Percentiles rank a stretch among this genome's conserved stretches.
Evolutionary conservation across 1,139 yeast species (phyloP).

Genomic region (Kodamaea plutei): DNA sequence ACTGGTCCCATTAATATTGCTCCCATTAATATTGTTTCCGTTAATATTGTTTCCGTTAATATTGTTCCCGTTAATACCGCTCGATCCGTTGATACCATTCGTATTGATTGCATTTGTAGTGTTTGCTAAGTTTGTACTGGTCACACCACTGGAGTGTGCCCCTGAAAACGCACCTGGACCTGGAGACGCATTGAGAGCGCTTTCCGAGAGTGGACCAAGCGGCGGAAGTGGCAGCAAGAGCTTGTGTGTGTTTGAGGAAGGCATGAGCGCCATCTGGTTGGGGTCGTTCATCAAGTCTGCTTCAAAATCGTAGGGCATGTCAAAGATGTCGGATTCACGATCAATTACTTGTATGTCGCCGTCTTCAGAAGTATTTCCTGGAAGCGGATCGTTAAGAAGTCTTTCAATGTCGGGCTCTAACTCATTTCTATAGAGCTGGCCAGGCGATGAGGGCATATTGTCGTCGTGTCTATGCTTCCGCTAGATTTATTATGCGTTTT

Average conservation of each 20-base stretch:
- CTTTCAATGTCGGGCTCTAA: slow-evolving; percentile 7
- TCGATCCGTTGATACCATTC: no score
- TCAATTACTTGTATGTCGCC: slow-evolving; percentile 36
- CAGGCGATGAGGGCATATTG: slow-evolving; percentile 5
- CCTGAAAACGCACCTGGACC: neutral
- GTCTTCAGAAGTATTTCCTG: slow-evolving; percentile 13
- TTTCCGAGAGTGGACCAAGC: slow-evolving; percentile 33
- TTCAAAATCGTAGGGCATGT: slow-evolving; percentile 6
- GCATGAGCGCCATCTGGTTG: slow-evolving; percentile 13
- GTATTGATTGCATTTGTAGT: no score
- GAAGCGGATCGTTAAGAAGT: slow-evolving; percentile 4
- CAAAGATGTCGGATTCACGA: slow-evolving; percentile 17
- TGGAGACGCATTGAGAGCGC: slow-evolving; percentile 16
- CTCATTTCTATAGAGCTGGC: slow-evolving; percentile 4
- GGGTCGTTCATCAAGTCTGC: slow-evolving; percentile 1
- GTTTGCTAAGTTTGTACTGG: no score
- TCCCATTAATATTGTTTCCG: no score
- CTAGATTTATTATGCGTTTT: slow-evolving; percentile 2
- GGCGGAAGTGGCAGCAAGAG: slow-evolving; percentile 24
- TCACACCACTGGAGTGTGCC: no score
- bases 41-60: no score
- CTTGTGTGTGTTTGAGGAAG: slow-evolving; percentile 10
- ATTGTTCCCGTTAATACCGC: no score
- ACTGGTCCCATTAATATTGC: no score
- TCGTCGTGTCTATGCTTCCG: no score